phyloP scores from a whole-genome alignment of 768 basidiomycete species.

The Megacollybia marginata region DNA sequence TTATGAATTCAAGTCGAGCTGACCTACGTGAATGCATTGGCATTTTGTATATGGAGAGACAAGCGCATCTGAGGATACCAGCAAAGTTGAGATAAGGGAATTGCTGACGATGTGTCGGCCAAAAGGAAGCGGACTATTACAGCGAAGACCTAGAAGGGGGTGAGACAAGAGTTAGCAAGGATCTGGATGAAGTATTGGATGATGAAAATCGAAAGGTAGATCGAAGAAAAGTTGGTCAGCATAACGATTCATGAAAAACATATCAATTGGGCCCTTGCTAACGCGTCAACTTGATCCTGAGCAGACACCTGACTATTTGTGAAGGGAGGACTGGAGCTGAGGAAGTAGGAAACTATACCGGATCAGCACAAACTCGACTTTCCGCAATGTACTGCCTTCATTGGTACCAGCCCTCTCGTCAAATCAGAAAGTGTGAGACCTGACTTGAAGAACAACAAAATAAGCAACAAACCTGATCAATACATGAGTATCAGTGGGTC shows the following conservation, averaged over 20 bases:
- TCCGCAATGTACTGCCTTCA: not conserved
- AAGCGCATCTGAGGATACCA: constrained; percentile 54
- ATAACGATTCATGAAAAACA: constrained; percentile 17
- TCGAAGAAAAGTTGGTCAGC: constrained; percentile 12
- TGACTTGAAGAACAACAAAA: constrained; percentile 53
- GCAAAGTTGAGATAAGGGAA: constrained; percentile 58
- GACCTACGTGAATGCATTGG: too few species aligned
- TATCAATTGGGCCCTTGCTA: constrained; percentile 57
- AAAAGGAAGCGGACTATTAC: constrained; percentile 65
- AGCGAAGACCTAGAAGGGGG: constrained; percentile 42
- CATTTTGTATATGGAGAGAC: too few species aligned
- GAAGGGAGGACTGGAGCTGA: constrained; percentile 42
- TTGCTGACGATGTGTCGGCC: constrained; percentile 48
- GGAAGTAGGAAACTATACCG: constrained; percentile 35
- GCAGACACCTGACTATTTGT: constrained; percentile 44
- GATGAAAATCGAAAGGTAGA: constrained; percentile 63
- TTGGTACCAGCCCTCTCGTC: constrained; percentile 25
- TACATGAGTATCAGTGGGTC: not conserved
- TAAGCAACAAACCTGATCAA: constrained; percentile 46
- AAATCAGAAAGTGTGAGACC: constrained; percentile 61
- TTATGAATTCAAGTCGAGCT: too few species aligned
- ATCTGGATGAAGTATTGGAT: constrained; percentile 44
- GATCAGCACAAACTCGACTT: not conserved
- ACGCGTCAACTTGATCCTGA: constrained; percentile 45
- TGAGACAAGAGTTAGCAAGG: not conserved